Evolutionary conservation across 2,329 filamentous ascomycete species (phyloP).

Genomic region (Ceratocystis albifundus): DNA sequence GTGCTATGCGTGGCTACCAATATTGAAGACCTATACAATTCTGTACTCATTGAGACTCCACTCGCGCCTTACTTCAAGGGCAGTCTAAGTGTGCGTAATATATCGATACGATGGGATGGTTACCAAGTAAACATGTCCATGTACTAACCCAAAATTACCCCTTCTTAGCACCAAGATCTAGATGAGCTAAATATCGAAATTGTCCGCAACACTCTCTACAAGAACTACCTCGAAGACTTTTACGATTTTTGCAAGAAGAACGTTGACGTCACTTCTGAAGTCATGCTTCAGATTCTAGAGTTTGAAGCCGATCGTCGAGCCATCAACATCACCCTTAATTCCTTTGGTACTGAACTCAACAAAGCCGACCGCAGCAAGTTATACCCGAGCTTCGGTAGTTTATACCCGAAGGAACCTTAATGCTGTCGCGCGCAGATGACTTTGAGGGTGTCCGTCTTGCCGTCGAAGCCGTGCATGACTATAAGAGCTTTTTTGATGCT

Average conservation of each 20-base stretch:
- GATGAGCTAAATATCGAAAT: constrained; percentile 99
- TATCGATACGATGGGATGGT: neutral
- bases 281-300: constrained; percentile 92
- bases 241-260: constrained; percentile 87
- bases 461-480: constrained; percentile 85
- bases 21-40: constrained; percentile 98
- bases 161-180: constrained; percentile 63
- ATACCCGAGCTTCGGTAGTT: constrained; percentile 79
- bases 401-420: constrained; percentile 87
- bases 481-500: constrained; percentile 91
- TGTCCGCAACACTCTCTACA: constrained; percentile 94
- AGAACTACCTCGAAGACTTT: constrained; percentile 98
- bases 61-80: constrained; percentile 96
- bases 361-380: constrained; percentile 93
- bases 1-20: constrained; percentile 96
- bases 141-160: constrained; percentile 13
- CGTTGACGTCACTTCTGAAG: constrained; percentile 78
- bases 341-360: constrained; percentile 88
- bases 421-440: constrained; percentile 91
- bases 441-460: constrained; percentile 86
- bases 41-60: constrained; percentile 90
- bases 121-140: neutral
- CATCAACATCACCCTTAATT: constrained; percentile 99
- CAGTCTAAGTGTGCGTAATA: constrained; percentile 51
- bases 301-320: constrained; percentile 94